phyloP scores from a whole-genome alignment of 805 yeast species.

The Metschnikowia hibisci region DNA sequence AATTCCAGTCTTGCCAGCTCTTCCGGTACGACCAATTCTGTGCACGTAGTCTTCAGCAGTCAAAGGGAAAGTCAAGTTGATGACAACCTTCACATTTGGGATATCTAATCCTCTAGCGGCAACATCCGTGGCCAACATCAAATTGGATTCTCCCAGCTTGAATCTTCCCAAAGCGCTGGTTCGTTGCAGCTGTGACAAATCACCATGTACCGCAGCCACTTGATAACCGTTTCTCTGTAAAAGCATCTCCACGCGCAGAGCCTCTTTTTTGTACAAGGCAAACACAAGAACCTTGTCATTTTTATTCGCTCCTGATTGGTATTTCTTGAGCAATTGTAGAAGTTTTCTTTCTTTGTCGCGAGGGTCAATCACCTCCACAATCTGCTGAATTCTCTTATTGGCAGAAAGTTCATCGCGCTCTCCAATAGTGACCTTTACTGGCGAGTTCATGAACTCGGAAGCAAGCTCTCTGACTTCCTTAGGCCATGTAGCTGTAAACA shows the following conservation, averaged over 20 bases:
- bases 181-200: constrained; percentile 87
- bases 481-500: constrained; percentile 99
- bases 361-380: constrained; percentile 84
- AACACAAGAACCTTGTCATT: constrained; percentile 86
- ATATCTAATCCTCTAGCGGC: constrained; percentile 98
- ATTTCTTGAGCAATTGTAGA: constrained; percentile 65
- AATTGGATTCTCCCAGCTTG: constrained; percentile 70
- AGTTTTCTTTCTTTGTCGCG: constrained; percentile 74
- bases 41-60: constrained; percentile 97
- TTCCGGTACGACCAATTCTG: constrained; percentile 96
- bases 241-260: constrained; percentile 79
- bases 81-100: constrained; percentile 93
- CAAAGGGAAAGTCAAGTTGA: constrained; percentile 92
- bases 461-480: constrained; percentile 94
- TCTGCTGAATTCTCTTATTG: constrained; percentile 87
- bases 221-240: constrained; percentile 68
- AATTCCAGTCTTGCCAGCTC: constrained; percentile 93
- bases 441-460: constrained; percentile 69
- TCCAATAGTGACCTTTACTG: constrained; percentile 92
- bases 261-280: constrained; percentile 96
- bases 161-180: constrained; percentile 81
- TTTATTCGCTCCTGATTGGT: constrained; percentile 59
- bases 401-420: constrained; percentile 92
- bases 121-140: constrained; percentile 94
- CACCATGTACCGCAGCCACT: constrained; percentile 96